Evolutionary conservation across 2,329 filamentous ascomycete species (phyloP).

Genomic region (Fusarium algeriense): DNA sequence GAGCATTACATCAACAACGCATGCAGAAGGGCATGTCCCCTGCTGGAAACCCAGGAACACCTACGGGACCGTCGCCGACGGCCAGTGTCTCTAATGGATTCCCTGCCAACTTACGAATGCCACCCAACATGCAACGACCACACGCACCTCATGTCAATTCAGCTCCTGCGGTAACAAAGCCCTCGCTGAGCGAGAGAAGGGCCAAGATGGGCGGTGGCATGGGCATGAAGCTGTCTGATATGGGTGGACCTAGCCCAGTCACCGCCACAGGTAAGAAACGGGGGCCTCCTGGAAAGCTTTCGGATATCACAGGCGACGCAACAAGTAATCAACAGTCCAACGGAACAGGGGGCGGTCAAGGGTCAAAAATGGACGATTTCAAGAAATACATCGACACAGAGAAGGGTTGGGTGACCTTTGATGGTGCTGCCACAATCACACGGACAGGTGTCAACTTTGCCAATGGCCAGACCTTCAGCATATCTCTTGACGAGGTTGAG

Average conservation of each 20-base stretch:
- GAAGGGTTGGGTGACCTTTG: slow-evolving; percentile 91
- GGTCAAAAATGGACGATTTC: slow-evolving; percentile 69
- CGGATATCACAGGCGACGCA: slow-evolving; percentile 53
- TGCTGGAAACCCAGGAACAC: slow-evolving; percentile 47
- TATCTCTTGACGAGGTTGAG: slow-evolving; percentile 95
- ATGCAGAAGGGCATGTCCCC: slow-evolving; percentile 59
- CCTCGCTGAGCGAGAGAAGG: slow-evolving; percentile 76
- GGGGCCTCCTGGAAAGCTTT: slow-evolving; percentile 58
- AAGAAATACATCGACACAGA: slow-evolving; percentile 90
- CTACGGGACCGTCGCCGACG: slow-evolving; percentile 50
- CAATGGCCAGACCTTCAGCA: slow-evolving; percentile 88
- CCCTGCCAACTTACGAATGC: slow-evolving; percentile 58
- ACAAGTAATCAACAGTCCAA: slow-evolving; percentile 48
- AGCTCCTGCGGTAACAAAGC: slow-evolving; percentile 64
- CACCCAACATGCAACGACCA: slow-evolving; percentile 58
- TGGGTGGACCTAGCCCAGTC: slow-evolving; percentile 48
- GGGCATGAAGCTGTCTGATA: slow-evolving; percentile 70
- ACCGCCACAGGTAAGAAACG: slow-evolving; percentile 45
- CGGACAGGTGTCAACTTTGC: slow-evolving; percentile 92
- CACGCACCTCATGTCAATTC: slow-evolving; percentile 65
- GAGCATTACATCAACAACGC: slow-evolving; percentile 60
- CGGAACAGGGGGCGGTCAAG: slow-evolving; percentile 50
- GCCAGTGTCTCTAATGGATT: slow-evolving; percentile 58
- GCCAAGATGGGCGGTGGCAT: slow-evolving; percentile 54
- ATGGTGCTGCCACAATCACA: slow-evolving; percentile 90